Percentiles rank a stretch among this genome's conserved stretches.
phyloP scores from a whole-genome alignment of 257 asterid genomes.

The Salvia hispanica region DNA sequence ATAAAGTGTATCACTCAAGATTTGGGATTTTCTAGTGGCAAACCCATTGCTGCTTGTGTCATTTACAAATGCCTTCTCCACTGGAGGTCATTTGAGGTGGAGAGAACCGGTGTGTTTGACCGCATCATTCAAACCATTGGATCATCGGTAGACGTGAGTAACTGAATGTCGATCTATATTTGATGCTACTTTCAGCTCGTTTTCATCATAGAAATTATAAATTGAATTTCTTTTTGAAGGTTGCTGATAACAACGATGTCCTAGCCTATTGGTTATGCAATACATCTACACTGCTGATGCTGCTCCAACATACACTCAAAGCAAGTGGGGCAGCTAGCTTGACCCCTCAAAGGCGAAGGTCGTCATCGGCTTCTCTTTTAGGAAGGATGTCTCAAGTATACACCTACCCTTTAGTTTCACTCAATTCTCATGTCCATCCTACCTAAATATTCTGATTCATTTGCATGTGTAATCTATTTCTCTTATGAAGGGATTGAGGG shows the following conservation, averaged over 20 bases:
- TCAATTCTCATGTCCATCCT: constrained; percentile 22
- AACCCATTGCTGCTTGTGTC: constrained; percentile 94
- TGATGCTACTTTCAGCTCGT: constrained; percentile 24
- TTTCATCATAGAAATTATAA: constrained; percentile 29
- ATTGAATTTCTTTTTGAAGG: constrained; percentile 46
- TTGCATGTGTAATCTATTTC: constrained; percentile 28
- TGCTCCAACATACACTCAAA: constrained; percentile 98
- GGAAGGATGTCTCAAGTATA: constrained; percentile 99
- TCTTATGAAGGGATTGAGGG: constrained; percentile 73
- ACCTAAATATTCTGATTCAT: constrained; percentile 10
- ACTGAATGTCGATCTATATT: not conserved
- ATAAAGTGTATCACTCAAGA: constrained; percentile 94
- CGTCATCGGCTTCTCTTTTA: constrained; percentile 95
- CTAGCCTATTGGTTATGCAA: constrained; percentile 95
- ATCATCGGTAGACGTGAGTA: constrained; percentile 82
- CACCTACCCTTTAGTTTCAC: constrained; percentile 26
- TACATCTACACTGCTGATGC: constrained; percentile 86
- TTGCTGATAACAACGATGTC: constrained; percentile 77
- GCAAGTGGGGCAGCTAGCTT: constrained; percentile 97
- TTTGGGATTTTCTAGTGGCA: constrained; percentile 94
- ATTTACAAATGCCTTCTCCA: constrained; percentile 97
- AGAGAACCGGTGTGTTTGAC: constrained; percentile 93
- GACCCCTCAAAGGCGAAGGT: constrained; percentile 94
- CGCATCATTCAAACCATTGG: constrained; percentile 85
- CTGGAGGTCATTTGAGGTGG: constrained; percentile 99